Evolutionary conservation across 352 stramenopile genomes (phyloP), one percentile per base, ranked within the genome.

Genomic region (Phytophthora uliginosa): DNA sequence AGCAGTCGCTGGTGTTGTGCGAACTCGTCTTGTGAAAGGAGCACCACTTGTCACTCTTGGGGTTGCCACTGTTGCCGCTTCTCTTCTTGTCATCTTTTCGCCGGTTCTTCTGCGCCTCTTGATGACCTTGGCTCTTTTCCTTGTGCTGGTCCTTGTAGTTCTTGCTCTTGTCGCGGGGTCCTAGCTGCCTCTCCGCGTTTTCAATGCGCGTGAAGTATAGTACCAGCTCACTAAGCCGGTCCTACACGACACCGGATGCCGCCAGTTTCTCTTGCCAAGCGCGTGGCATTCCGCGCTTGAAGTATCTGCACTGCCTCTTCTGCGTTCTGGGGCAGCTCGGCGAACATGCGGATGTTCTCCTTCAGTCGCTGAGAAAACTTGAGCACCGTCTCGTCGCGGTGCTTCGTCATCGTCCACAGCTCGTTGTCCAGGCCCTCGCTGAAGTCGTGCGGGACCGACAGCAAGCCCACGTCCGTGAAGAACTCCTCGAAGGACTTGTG

Each of bases 221-320:
- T 5, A 42, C 34, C 1, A 42, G 13, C 34, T 42, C 34, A 7
- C 34, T 42, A 2, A 42, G 3, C 34, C 34, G 34, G 7, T 42
- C 34, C 1, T 42, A 42, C 34, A 42, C 34, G 13, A 42, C 34
- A 42, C 34, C 7, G 34, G 34, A 42, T 15, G 34, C 34, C 13
- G 34, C 34, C 26, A 57, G 15, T 18, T 65, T 65, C 20, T 65
- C 59, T 56, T 65, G 42, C 59, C 42, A 65, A 7, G 4, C 13
- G 24, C 45, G 26, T 42, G 59, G 59, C 28, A 65, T 65, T 36
- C 42, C 59, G 4, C 45, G 26, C 15, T 65, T 65, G 28, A 65
- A 50, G n/a, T 50, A 65, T 13, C 59, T 15, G 59, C 59, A 65
- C 22, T 65, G 59, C 48, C 10, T 22, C 47, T 40, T 66, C 59